Base-by-base conservation (phyloP, 352 stramenopile genomes). In the Phytophthora constricta region DNA sequence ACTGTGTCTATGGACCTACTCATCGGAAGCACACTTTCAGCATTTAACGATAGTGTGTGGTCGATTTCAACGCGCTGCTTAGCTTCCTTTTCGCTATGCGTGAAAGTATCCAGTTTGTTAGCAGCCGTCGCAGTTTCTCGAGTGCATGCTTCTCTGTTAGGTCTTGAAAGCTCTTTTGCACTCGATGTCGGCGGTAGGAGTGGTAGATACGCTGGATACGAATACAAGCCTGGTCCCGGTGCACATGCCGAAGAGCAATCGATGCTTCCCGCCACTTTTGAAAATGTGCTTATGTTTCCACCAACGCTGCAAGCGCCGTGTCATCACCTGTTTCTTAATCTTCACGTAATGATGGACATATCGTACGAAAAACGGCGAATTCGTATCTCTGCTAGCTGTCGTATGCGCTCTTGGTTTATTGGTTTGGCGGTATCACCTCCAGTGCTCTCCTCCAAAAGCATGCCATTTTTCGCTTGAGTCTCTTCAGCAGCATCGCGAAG, bases 311-410 rank as follows among this genome's bases (percentile, higher is more conserved):
- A 92, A 39, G 1, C 81, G 76, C 1, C 69, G 47, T 26, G 61
- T 58, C 82, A 92, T 90, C 37, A 87, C 66, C 0, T 54, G 43
- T 55, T 87, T 85, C 60, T 81, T 87, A 1, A 84, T 43, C 2
- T 49, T 25, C 3, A 89, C 48, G 25, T 89, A 88, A 7, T 60
- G 74, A 19, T 73, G 59, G 13, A 90, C 82, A 42, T 58, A 65
- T 2, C 70, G 56, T 5, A 75, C 25, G 53, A 90, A 89, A 59
- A 92, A 92, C 10, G 74, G 52, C 73, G 48, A 59, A 92, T 80
- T 5, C 62, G 55, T 27, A 65, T 59, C 16, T 61, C 19, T 3
- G 82, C 74, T 14, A 91, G 51, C 46, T 49, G 48, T 2, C 37
- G 58, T 17, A 46, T 58, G 2, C 45, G 34, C 17, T 65, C 34